Evolutionary conservation across 139 green algal genomes (phyloP).

Genomic region (Coccomyxa sp.): DNA sequence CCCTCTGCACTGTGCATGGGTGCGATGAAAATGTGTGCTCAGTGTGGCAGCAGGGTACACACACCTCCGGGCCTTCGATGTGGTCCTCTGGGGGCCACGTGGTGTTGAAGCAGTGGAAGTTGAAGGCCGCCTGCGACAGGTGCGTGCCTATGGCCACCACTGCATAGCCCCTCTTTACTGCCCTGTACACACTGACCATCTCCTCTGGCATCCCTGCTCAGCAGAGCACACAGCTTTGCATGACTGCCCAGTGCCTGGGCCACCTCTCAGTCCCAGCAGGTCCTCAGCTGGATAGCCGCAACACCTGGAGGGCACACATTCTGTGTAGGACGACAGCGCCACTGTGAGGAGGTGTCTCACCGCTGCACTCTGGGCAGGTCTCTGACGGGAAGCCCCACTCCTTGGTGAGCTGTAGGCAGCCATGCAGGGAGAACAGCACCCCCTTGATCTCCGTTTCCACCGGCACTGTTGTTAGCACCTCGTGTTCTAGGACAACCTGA

Average conservation of each 20-base stretch:
- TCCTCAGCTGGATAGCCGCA: background rate
- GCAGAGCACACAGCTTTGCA: background rate
- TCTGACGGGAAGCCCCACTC: slow-evolving; percentile 1
- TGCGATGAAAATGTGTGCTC: too few species aligned
- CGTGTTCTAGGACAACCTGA: background rate
- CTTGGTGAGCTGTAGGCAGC: background rate
- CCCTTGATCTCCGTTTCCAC: background rate
- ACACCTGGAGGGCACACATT: background rate
- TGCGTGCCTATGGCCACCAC: background rate
- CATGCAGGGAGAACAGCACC: background rate
- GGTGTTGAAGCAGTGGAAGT: slow-evolving; percentile 4
- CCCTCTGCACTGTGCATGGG: too few species aligned
- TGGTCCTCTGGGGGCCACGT: background rate
- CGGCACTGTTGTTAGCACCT: background rate
- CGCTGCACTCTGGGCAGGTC: background rate
- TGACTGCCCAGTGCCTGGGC: background rate
- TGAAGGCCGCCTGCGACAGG: background rate
- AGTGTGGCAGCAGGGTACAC: background rate
- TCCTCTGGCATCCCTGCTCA: background rate
- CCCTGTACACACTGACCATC: background rate
- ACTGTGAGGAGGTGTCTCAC: background rate
- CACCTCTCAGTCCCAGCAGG: background rate
- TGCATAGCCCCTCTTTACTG: background rate
- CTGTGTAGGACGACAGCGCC: background rate
- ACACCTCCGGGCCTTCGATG: background rate